Evolutionary conservation across 2,329 filamentous ascomycete species (phyloP), one percentile per base, ranked within the genome.

Genomic region (Rhytidhysteron rufulum): DNA sequence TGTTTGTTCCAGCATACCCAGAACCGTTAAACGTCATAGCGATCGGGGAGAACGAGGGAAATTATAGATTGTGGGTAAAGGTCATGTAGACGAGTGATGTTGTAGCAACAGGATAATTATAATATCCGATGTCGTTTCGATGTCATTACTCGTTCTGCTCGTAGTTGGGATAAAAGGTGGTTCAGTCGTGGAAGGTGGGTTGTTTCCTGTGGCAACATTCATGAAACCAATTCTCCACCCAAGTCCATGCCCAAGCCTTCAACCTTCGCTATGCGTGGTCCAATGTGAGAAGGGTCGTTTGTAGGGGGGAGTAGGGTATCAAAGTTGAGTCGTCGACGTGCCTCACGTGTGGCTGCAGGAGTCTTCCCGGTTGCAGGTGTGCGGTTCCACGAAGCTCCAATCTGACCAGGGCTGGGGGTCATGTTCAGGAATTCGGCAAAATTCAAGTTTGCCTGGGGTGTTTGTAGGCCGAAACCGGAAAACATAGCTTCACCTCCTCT

Each of bases 391-490:
- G 83, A 78, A 52, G 82, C 88, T 21, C 48, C 47, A 20, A 55
- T 49, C 69, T 96, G 93, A 19, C 88, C 93, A 16, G 93, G 93
- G 58, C 88, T 95, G 0, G 93, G 93, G 5, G 93, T 95, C 63
- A 97, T 91, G 68, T 97, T 96, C 61, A 97, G 85, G 67, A 95
- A 98, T 62, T 98, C 93, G 38, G 89, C 82, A 69, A 97, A 95
- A 70, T 97, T 94, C 66, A 97, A 94, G 34, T 75, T 79, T 58
- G 90, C 86, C 13, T 84, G 84, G 0, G 91, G 91, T 1, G 91
- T 97, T 48, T 80, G 82, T 37, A 85, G 80, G 55, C 66, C 69
- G 41, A 82, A 76, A 35, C 76, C 75, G 32, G 84, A 66, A 55
- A 82, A 85, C 29, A 59, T 57, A 29, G 58, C 62, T 18, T 65